These are phyloP conservation scores for Annulohypoxylon moriforme DNA, from an alignment of 495 filamentous ascomycete species.

Conservation along the genomic window DNA sequence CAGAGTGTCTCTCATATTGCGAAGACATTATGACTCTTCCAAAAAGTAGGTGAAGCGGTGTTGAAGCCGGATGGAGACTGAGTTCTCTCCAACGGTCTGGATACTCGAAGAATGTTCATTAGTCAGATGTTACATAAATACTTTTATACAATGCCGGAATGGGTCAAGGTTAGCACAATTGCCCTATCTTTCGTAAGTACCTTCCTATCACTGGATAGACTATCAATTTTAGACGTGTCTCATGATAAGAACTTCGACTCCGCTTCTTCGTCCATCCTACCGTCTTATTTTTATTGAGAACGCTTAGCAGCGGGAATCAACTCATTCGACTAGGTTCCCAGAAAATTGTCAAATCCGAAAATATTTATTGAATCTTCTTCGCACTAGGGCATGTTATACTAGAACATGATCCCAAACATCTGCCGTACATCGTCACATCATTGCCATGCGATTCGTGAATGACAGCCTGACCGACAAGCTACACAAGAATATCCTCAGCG, in stretches of 20 bases:
- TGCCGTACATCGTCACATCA: slow-evolving; percentile 57
- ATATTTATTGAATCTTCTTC: neutral
- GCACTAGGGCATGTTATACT: slow-evolving; percentile 53
- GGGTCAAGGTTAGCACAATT: slow-evolving; percentile 4
- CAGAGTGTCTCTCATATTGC: slow-evolving; percentile 39
- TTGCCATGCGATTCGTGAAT: neutral
- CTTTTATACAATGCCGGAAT: slow-evolving; percentile 17
- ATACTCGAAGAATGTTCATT: slow-evolving; percentile 5
- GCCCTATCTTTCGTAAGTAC: slow-evolving; percentile 25
- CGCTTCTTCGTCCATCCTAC: neutral
- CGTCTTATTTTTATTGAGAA: neutral
- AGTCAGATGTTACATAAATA: slow-evolving; percentile 36
- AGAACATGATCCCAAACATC: slow-evolving; percentile 68
- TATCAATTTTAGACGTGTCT: neutral
- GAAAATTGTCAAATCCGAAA: neutral
- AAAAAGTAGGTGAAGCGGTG: slow-evolving; percentile 12
- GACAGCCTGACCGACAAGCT: neutral
- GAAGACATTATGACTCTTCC: slow-evolving; percentile 27
- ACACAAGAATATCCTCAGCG: neutral
- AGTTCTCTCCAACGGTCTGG: slow-evolving; percentile 7
- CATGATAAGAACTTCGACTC: slow-evolving; percentile 18
- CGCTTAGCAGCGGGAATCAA: neutral
- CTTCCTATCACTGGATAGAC: slow-evolving; percentile 24
- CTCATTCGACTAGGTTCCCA: neutral
- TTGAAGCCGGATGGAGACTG: slow-evolving; percentile 11